Evolutionary conservation across 352 stramenopile genomes (phyloP).

Genomic region (Globisporangium apiculatum): DNA sequence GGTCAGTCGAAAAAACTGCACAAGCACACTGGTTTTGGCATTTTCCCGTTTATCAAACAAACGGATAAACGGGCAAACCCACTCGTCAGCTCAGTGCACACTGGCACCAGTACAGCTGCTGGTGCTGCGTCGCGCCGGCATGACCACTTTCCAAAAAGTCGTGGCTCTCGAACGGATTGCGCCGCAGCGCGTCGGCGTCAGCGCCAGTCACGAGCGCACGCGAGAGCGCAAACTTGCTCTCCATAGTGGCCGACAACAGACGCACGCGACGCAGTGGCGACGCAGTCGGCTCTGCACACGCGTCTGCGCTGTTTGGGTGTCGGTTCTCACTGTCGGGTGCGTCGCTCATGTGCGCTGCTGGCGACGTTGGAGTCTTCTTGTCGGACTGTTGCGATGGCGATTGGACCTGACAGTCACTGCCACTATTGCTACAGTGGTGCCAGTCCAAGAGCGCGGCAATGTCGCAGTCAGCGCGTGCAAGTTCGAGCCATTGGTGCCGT

Average conservation of each 20-base stretch:
- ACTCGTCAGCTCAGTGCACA: conserved; percentile 38
- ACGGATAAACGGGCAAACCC: no score
- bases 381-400: conserved; percentile 3
- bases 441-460: conserved; percentile 31
- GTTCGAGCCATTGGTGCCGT: conserved; percentile 23
- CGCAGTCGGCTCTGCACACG: not conserved
- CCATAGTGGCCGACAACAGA: conserved; percentile 40
- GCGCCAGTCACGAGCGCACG: conserved; percentile 15
- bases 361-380: conserved; percentile 1
- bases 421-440: not conserved
- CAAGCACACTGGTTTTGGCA: no score
- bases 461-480: conserved; percentile 23
- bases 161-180: conserved; percentile 31
- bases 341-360: not conserved
- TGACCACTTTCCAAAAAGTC: conserved; percentile 7
- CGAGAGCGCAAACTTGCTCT: conserved; percentile 39
- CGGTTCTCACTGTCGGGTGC: not conserved
- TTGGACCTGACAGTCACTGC: no score
- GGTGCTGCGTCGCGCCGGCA: not conserved
- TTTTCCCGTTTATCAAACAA: no score
- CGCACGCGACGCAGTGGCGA: conserved; percentile 15
- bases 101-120: conserved; percentile 53
- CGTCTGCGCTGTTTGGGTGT: not conserved
- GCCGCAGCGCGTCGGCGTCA: conserved; percentile 11
- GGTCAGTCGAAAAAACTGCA: no score